These are phyloP conservation scores for Sporobolomyces phaffii DNA, from an alignment of 768 basidiomycete genomes.

Conservation along the genomic window DNA sequence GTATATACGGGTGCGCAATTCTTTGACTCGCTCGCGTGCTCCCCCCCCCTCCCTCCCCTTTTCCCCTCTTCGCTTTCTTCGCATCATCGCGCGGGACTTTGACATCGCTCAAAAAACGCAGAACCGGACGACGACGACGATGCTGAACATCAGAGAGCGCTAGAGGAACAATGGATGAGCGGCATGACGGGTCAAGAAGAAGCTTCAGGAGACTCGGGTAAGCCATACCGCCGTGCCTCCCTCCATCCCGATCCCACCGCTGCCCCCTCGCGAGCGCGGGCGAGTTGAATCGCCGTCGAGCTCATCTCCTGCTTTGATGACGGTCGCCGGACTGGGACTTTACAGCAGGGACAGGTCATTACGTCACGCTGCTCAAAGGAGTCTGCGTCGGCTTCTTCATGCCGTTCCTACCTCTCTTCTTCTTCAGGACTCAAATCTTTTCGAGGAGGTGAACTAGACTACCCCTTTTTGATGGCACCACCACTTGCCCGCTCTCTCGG, in stretches of 20 bases:
- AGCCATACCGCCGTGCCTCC: background rate
- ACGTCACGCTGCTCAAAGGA: slow-evolving; percentile 68
- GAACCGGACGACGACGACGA: slow-evolving; percentile 67
- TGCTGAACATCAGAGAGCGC: slow-evolving; percentile 68
- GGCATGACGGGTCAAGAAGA: slow-evolving; percentile 46
- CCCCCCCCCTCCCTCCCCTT: no score
- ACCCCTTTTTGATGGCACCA: background rate
- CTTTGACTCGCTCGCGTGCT: no score
- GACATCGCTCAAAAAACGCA: no score
- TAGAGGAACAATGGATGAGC: slow-evolving; percentile 74
- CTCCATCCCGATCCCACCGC: background rate
- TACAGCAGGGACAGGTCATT: slow-evolving; percentile 45
- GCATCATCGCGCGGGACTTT: no score
- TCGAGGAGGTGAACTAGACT: slow-evolving; percentile 50
- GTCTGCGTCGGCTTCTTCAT: slow-evolving; percentile 88
- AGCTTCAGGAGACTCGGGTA: slow-evolving; percentile 42
- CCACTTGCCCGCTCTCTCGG: no score
- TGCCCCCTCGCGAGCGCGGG: no score
- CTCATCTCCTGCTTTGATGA: no score
- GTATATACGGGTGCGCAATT: slow-evolving; percentile 59
- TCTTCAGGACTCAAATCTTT: slow-evolving; percentile 58
- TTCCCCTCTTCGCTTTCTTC: no score
- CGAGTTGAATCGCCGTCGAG: no score
- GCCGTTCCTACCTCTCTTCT: slow-evolving; percentile 81
- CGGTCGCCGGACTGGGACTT: no score